phyloP scores from a whole-genome alignment of 805 yeast genomes.

The Pichia gijzeniarum region DNA sequence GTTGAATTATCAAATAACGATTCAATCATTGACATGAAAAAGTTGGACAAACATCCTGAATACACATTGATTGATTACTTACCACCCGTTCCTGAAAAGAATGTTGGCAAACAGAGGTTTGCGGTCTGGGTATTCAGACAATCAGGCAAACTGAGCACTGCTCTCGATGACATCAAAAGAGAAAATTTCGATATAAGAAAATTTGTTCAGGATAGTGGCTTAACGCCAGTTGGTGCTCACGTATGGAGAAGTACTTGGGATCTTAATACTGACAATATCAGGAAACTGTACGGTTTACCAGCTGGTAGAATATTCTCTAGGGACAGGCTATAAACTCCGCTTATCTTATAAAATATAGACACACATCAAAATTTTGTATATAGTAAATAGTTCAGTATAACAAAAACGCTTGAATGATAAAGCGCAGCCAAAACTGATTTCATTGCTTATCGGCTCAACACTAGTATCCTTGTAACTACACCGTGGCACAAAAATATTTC shows the following conservation, averaged over 20 bases:
- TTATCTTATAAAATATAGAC: background rate
- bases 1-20: conserved; percentile 53
- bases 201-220: conserved; percentile 48
- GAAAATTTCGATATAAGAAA: conserved; percentile 64
- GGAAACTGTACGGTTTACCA: conserved; percentile 68
- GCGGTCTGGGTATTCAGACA: conserved; percentile 91
- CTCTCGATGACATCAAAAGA: conserved; percentile 27
- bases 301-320: conserved; percentile 69
- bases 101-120: conserved; percentile 74
- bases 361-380: background rate
- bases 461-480: too few relatives aligned
- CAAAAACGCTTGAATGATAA: background rate
- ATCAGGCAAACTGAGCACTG: conserved; percentile 21
- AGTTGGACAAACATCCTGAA: conserved; percentile 31
- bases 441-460: too few relatives aligned
- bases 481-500: too few relatives aligned
- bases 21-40: conserved; percentile 45
- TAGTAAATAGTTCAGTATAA: background rate
- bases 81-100: conserved; percentile 89
- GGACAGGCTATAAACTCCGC: conserved; percentile 34
- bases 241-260: conserved; percentile 87
- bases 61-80: conserved; percentile 51
- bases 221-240: conserved; percentile 86
- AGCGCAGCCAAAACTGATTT: too few relatives aligned
- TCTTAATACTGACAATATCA: conserved; percentile 57